Percentiles rank a stretch among this genome's conserved stretches.
These are phyloP conservation scores for Stevia rebaudiana DNA, from an alignment of 140 eudicot genomes.

Conservation along the genomic window DNA sequence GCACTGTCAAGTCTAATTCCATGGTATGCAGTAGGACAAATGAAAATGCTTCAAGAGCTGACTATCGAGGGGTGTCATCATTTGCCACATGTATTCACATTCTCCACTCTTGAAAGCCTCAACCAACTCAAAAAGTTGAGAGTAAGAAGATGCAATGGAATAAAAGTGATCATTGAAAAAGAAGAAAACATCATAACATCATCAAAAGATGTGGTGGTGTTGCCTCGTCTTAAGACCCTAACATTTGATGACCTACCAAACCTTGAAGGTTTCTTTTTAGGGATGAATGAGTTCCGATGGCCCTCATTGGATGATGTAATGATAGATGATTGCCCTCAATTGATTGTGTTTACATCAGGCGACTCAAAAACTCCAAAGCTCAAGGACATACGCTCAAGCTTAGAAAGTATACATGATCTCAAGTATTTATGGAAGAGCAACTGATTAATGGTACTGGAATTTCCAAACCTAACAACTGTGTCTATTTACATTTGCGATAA, in stretches of 20 bases:
- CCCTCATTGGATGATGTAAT: not conserved
- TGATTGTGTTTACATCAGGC: not conserved
- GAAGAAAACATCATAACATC: not conserved
- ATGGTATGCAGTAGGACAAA: not conserved
- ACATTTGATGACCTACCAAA: not conserved
- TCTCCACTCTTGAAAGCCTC: not conserved
- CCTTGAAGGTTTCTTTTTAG: conserved; percentile 1
- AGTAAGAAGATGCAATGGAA: not conserved
- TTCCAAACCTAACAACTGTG: conserved; percentile 1
- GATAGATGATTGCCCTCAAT: not conserved
- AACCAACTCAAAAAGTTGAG: not conserved
- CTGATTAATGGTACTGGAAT: not conserved
- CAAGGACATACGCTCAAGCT: not conserved
- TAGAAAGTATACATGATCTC: not conserved
- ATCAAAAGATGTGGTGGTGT: not conserved
- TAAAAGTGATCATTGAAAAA: not conserved
- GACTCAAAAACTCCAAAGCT: not conserved
- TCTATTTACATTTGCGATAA: accelerated
- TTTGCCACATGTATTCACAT: not conserved
- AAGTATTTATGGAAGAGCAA: conserved; percentile 12
- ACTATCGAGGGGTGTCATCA: not conserved
- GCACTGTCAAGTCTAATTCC: not conserved
- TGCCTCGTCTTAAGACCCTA: not conserved
- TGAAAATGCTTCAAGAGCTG: not conserved
- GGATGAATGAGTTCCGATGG: not conserved